Base-by-base conservation (phyloP, 352 stramenopile genomes). In the Thalassiosira allenii region DNA sequence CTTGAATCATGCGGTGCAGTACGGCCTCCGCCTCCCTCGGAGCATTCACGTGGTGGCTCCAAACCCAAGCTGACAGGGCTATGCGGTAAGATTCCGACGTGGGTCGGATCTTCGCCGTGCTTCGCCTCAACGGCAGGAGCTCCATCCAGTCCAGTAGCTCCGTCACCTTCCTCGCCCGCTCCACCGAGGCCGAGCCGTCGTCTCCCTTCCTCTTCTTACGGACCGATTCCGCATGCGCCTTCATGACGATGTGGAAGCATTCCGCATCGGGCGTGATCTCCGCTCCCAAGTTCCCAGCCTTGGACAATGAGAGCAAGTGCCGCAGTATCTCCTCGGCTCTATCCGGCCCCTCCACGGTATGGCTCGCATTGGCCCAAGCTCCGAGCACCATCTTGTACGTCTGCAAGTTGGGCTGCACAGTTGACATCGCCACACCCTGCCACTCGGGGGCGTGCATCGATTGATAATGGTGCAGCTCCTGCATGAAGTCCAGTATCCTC, bases 171-270 rank as follows among this genome's bases (percentile, higher is more conserved):
- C 64, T 23, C 12, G 74, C 64, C 58, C 74, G 44, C 14, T 69
- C 82, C n/a, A n/a, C n/a, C n/a, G n/a, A n/a, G 11, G 65, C 81
- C 47, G 61, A 75, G 12, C 64, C 71, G 57, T 83, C 77, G 57
- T 84, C 75, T 54, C 74, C 69, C 52, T 83, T 84, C 51, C 79
- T 66, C 40, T 81, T 79, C 29, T 85, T 87, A 8, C 78, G 64
- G 11, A 84, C 63, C 44, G 51, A 70, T 62, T 79, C 69, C 20
- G 74, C 74, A 63, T 82, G 74, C 34, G 64, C 34, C 30, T 75
- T 82, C 74, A 82, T 82, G 32, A 82, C 74, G 41, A 82, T 72
- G 37, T 82, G 74, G 57, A 82, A 82, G 14, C 64, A 82, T 54
- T 82, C 74, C 40, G 53, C 74, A 63, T 81, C 73, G 0, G 73